Base-by-base conservation (phyloP, 768 basidiomycete species). In the Tephrocybe rancida region DNA sequence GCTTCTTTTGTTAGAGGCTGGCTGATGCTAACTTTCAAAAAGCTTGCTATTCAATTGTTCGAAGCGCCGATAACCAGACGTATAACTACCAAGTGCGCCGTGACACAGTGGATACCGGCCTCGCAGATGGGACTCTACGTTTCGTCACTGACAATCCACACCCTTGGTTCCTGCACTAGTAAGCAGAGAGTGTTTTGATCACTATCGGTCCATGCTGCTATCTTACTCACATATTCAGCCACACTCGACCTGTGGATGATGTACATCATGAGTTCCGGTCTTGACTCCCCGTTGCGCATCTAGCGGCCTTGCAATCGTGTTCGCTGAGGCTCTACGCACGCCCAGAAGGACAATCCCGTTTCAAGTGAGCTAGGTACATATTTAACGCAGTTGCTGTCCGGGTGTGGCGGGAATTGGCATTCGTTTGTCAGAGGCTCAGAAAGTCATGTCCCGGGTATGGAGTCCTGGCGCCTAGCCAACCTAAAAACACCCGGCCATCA, bases 31-130 rank as follows among this genome's bases (percentile, higher is more conserved):
- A n/a, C n/a, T n/a, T n/a, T n/a, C n/a, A n/a, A n/a, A n/a, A n/a
- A n/a, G n/a, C n/a, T n/a, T n/a, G 64, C 14, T 77, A 76, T 57
- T 64, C 62, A 42, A 76, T 77, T 10, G 63, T 77, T 42, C 67
- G 72, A 45, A 73, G 62, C 44, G 69, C 68, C 1, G 67, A 64
- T 9, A 66, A 62, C 25, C 52, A 54, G 3, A 37, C 39, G 0
- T 74, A 74, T 57, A 78, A 54, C 35, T 48, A 37, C 19, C 47
- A 48, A 22, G 59, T 56, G 25, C 71, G 78, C 52, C 74, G 86
- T 44, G 86, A 87, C 63, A 82, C 82, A 1, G 76, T 85, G 6
- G 63, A 54, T 47, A 64, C 68, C 18, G 73, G 76, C 14, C 16
- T 37, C 34, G 51, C 60, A 14, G 71, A 68, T 24, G 67, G 56